A percentile compares a stretch with the other conserved stretches of the same genome.
These are phyloP conservation scores for Aurifilum marmelostoma DNA, from an alignment of 2,329 filamentous ascomycete species.

Conservation along the genomic window DNA sequence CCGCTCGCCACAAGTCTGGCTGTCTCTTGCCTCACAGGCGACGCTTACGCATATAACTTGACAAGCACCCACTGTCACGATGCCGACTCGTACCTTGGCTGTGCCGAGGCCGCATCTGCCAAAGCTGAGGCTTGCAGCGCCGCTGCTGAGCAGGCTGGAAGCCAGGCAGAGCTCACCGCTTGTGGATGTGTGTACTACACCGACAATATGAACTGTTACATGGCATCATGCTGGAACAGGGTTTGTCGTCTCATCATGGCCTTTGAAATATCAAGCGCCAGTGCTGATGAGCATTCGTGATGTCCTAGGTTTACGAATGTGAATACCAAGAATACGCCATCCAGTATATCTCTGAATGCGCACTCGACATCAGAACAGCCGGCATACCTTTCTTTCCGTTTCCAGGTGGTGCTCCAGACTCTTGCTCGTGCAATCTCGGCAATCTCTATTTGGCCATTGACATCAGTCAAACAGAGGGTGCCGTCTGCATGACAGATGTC, in stretches of 20 bases:
- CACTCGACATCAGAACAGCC: slow-evolving; percentile 32
- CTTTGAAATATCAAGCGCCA: too few relatives aligned
- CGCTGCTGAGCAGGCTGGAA: background rate
- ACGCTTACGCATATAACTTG: background rate
- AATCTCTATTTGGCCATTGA: slow-evolving; percentile 35
- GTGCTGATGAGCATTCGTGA: background rate
- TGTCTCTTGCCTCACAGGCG: background rate
- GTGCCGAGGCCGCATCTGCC: background rate
- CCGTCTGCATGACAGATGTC: slow-evolving; percentile 28
- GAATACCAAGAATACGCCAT: slow-evolving; percentile 44
- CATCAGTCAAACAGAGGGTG: slow-evolving; percentile 7
- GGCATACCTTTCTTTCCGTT: slow-evolving; percentile 44
- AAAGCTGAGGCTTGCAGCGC: slow-evolving; percentile 1
- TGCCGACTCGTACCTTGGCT: background rate
- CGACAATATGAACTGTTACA: slow-evolving; percentile 42
- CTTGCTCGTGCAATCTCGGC: slow-evolving; percentile 44
- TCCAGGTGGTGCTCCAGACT: slow-evolving; percentile 38
- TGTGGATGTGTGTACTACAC: slow-evolving; percentile 35
- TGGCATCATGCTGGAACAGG: slow-evolving; percentile 43
- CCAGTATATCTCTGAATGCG: slow-evolving; percentile 40
- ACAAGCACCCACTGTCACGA: background rate
- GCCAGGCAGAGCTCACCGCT: slow-evolving; percentile 22
- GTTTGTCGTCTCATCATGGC: slow-evolving; percentile 28
- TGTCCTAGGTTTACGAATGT: slow-evolving; percentile 37
- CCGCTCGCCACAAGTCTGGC: background rate